Base-by-base conservation (phyloP, 371 early-diverging fungal genomes). In the Mortierella sp. region DNA sequence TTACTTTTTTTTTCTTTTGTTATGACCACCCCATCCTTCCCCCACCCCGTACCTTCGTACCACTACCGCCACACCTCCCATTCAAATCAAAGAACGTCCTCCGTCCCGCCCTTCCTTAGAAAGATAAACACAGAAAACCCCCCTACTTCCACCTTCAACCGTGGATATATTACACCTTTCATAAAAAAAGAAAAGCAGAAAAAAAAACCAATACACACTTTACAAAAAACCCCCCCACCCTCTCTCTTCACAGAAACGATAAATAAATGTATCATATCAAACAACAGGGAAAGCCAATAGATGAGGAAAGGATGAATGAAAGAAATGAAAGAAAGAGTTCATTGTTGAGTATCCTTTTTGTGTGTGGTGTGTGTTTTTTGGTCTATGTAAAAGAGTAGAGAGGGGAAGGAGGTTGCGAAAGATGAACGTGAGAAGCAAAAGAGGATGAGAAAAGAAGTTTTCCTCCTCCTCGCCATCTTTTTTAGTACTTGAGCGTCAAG, bases 401-500 rank as follows among this genome's bases (percentile, higher is more conserved):
- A 7, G 34, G 31, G 34, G 19, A 11, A 28, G 14, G 16, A 7
- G 50, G 42, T 38, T 38, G 42, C 42, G 42, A 50, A 13, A 16
- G 50, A 16, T 16, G 16, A 50, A 50, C 16, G 50, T 14, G 63
- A 34, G 3, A 19, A 19, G 63, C 8, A 14, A 34, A 19, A 19
- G 31, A 63, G 7, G 14, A 14, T 3, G 28, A 13, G 31, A 31
- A 5, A 19, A 2, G 19, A 28, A 19, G 63, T 7, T 19, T 14
- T 63, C 63, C 2, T 9, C 21, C 63, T 34, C 14, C 5, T 58
- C 28, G 26, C 26, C 26, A 38, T n/a, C 31, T 21, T 72, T 38
- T 34, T 89, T 76, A 90, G 74, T 90, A 92, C 44, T 85, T 89
- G 31, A 92, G 84, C 6, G 90, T 81, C 31, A 92, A 77, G 45